Evolutionary conservation across 2,329 filamentous ascomycete species (phyloP).

Genomic region (Pseudogymnoascus sp.): DNA sequence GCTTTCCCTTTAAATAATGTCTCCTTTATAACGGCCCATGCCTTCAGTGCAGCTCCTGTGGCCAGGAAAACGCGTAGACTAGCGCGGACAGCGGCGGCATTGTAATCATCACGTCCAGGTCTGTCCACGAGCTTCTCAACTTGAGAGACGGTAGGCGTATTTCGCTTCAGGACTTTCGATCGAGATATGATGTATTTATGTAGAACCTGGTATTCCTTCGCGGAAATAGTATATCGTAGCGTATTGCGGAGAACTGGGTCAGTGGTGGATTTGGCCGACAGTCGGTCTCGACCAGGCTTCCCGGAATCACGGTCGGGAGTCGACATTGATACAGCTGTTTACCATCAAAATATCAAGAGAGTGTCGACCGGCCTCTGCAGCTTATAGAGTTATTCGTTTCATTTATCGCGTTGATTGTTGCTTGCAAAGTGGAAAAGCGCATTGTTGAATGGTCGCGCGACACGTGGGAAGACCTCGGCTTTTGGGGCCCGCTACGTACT

Average conservation of each 20-base stretch:
- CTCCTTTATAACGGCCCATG: conserved; percentile 48
- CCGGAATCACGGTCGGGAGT: conserved; percentile 2
- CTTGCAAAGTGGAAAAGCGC: neutral
- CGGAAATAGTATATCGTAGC: conserved; percentile 76
- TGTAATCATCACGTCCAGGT: conserved; percentile 53
- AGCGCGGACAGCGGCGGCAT: conserved; percentile 62
- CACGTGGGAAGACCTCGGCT: conserved; percentile 6
- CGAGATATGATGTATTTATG: conserved; percentile 77
- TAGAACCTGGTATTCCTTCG: conserved; percentile 76
- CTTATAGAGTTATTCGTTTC: conserved; percentile 7
- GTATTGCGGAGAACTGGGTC: conserved; percentile 78
- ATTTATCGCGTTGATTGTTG: conserved; percentile 4
- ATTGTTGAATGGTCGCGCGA: conserved; percentile 8
- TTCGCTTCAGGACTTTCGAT: conserved; percentile 49
- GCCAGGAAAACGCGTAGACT: conserved; percentile 63
- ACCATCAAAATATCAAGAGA: neutral
- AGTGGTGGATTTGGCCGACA: conserved; percentile 29
- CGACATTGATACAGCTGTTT: conserved; percentile 4
- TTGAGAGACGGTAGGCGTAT: conserved; percentile 48
- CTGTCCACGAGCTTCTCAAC: conserved; percentile 39
- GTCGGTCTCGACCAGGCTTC: conserved; percentile 6
- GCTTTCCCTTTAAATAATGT: conserved; percentile 38
- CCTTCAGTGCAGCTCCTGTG: conserved; percentile 56
- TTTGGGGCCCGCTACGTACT: neutral
- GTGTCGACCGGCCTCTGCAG: neutral